A percentile compares a stretch with the other conserved stretches of the same genome.
phyloP scores from a whole-genome alignment of 1,284 basidiomycete genomes.

The Phlebopus sp. region DNA sequence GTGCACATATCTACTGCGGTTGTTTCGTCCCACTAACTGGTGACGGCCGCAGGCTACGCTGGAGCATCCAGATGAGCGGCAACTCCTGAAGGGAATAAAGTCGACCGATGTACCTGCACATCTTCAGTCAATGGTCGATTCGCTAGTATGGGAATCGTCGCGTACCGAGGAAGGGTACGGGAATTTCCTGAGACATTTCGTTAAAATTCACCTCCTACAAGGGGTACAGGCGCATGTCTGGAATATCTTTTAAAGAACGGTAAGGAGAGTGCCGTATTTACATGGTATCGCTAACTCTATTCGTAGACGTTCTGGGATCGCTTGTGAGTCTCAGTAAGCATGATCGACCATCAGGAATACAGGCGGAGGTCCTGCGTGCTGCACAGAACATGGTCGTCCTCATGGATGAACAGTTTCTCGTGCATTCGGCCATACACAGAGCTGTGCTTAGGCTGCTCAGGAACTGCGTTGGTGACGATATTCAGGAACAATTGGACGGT shows the following conservation, averaged over 20 bases:
- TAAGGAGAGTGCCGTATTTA: conserved; percentile 29
- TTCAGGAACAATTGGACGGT: conserved; percentile 81
- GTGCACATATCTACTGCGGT: conserved; percentile 34
- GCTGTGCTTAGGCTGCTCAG: conserved; percentile 85
- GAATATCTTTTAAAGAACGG: conserved; percentile 92
- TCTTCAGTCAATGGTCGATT: conserved; percentile 82
- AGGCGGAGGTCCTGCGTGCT: conserved; percentile 79
- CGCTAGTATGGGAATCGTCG: conserved; percentile 83
- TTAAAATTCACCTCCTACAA: conserved; percentile 33
- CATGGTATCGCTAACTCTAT: conserved; percentile 5
- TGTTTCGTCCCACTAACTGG: conserved; percentile 4
- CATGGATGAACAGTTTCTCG: conserved; percentile 87
- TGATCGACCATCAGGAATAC: conserved; percentile 82
- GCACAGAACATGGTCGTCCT: conserved; percentile 88
- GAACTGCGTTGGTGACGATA: conserved; percentile 87
- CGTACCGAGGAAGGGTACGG: conserved; percentile 82
- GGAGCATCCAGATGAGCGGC: conserved; percentile 76
- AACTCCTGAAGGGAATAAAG: conserved; percentile 75
- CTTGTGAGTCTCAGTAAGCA: conserved; percentile 84
- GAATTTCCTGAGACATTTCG: conserved; percentile 1
- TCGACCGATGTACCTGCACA: conserved; percentile 79
- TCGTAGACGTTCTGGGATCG: conserved; percentile 72
- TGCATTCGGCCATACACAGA: conserved; percentile 87
- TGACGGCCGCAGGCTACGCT: conserved; percentile 64
- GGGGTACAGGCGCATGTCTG: conserved; percentile 81